These are phyloP conservation scores for Candida krabiensis DNA, from an alignment of 805 yeast genomes.

Conservation along the genomic window DNA sequence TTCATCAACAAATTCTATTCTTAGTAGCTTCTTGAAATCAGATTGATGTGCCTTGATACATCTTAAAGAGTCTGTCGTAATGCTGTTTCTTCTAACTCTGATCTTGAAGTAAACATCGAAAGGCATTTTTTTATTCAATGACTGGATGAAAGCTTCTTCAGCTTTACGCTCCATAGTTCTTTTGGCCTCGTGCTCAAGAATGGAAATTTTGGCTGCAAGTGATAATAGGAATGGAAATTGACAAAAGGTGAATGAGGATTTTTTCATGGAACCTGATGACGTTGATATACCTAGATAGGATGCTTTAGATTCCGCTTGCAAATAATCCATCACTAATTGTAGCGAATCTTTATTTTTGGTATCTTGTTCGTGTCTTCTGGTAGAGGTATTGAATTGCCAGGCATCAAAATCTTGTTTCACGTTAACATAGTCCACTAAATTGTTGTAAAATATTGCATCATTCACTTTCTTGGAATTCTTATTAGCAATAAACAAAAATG, in stretches of 20 bases:
- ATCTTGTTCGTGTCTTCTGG: constrained; percentile 16
- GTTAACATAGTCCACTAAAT: constrained; percentile 77
- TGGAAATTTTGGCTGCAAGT: constrained; percentile 76
- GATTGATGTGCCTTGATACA: constrained; percentile 53
- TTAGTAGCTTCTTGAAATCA: constrained; percentile 71
- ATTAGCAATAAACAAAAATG: constrained; percentile 57
- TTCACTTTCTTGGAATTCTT: constrained; percentile 33
- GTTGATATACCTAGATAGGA: constrained; percentile 36
- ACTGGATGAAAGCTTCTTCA: constrained; percentile 81
- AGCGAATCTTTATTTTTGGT: constrained; percentile 24
- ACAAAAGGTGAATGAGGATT: constrained; percentile 58
- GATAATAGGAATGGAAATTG: constrained; percentile 82
- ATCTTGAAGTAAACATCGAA: constrained; percentile 70
- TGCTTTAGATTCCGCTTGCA: constrained; percentile 35
- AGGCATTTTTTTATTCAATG: constrained; percentile 60
- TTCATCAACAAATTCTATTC: constrained; percentile 80
- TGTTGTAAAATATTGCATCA: constrained; percentile 65
- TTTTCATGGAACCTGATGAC: constrained; percentile 22
- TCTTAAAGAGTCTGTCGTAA: constrained; percentile 74
- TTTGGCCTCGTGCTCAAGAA: constrained; percentile 79
- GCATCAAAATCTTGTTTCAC: constrained; percentile 77
- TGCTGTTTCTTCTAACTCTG: constrained; percentile 61
- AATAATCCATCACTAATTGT: constrained; percentile 45
- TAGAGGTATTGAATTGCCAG: constrained; percentile 60
- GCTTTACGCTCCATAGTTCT: constrained; percentile 83